These are phyloP conservation scores for Talaromyces verruculosus DNA, from an alignment of 2,329 filamentous ascomycete genomes.

Conservation along the genomic window DNA sequence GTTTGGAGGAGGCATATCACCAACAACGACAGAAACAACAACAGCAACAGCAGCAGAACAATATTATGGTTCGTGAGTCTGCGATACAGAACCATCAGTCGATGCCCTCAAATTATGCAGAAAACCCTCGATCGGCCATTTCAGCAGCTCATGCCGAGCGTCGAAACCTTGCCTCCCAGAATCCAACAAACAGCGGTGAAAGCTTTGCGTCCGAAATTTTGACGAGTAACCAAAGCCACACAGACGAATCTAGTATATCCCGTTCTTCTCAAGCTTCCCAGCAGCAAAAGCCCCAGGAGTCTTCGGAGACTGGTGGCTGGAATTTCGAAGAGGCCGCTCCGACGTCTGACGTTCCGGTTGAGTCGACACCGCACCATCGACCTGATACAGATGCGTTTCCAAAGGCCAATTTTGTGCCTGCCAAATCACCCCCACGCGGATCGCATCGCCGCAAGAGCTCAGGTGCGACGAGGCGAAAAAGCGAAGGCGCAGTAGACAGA, in stretches of 20 bases:
- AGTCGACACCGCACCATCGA: conserved; percentile 57
- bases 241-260: conserved; percentile 2
- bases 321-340: conserved; percentile 82
- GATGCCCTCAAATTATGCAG: conserved; percentile 50
- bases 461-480: conserved; percentile 66
- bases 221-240: conserved; percentile 3
- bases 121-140: conserved; percentile 43
- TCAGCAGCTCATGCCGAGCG: conserved; percentile 42
- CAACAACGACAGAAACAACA: conserved; percentile 58
- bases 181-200: neutral
- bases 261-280: conserved; percentile 38
- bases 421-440: conserved; percentile 74
- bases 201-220: conserved; percentile 1
- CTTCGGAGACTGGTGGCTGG: conserved; percentile 67
- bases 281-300: conserved; percentile 44
- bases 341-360: conserved; percentile 33
- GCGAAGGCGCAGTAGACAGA: conserved; percentile 64
- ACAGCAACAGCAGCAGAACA: conserved; percentile 36
- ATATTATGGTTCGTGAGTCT: conserved; percentile 53
- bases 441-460: conserved; percentile 80
- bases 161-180: conserved; percentile 6
- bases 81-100: conserved; percentile 61
- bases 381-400: conserved; percentile 89
- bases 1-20: conserved; percentile 60
- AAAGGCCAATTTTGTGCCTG: conserved; percentile 69